These are phyloP conservation scores for Lipomyces lipofer DNA, from an alignment of 805 yeast genomes.

Conservation along the genomic window DNA sequence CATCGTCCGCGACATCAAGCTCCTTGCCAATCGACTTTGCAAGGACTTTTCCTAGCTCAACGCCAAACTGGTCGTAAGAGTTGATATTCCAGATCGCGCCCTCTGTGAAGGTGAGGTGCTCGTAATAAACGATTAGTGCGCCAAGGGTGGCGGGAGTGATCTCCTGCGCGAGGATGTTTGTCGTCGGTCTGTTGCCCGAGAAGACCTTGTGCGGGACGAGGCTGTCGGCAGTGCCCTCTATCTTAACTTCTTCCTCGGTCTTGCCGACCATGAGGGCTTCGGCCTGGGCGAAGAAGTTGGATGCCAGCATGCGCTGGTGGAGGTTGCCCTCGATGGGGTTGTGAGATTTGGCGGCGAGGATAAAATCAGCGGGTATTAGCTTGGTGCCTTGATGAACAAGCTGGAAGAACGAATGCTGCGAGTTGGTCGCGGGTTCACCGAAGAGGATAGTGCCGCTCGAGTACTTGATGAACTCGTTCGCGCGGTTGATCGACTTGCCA, in stretches of 20 bases:
- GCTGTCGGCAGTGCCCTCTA: conserved; percentile 79
- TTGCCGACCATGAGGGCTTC: conserved; percentile 98
- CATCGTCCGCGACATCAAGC: conserved; percentile 61
- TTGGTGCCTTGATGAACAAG: conserved; percentile 99
- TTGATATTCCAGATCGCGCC: conserved; percentile 99
- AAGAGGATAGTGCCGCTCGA: conserved; percentile 94
- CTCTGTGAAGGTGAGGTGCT: conserved; percentile 94
- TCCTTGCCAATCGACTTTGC: conserved; percentile 95
- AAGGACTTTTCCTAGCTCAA: conserved; percentile 95
- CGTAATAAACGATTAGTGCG: conserved; percentile 95
- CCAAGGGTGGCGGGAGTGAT: conserved; percentile 97
- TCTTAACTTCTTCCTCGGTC: conserved; percentile 69
- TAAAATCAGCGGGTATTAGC: conserved; percentile 94
- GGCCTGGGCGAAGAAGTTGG: conserved; percentile 97
- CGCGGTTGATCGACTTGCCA: conserved; percentile 96
- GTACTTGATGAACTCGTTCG: conserved; percentile 85
- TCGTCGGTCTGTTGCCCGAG: conserved; percentile 98
- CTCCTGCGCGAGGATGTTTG: conserved; percentile 91
- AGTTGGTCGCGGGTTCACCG: conserved; percentile 98
- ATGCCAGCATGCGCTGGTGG: conserved; percentile 98
- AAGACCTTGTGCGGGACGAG: conserved; percentile 94
- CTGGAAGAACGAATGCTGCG: conserved; percentile 99
- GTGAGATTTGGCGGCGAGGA: conserved; percentile 95
- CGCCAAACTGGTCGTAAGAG: conserved; percentile 99
- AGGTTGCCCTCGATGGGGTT: conserved; percentile 92